Evolutionary conservation across 768 basidiomycete species (phyloP).

Genomic region (Porpolomopsis calyptriformis): DNA sequence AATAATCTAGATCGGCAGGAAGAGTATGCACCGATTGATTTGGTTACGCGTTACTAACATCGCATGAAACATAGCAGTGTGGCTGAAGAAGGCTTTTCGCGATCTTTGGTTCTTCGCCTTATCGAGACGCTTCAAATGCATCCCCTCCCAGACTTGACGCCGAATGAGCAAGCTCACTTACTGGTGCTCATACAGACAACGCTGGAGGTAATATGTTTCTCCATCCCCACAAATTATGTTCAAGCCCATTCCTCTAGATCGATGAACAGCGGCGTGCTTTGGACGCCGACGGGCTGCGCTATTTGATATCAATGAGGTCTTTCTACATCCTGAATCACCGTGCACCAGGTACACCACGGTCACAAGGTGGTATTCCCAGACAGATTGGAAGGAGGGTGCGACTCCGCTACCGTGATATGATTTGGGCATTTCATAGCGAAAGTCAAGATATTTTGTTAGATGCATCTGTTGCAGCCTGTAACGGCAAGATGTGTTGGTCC

Average conservation of each 20-base stretch:
- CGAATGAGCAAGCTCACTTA: conserved; percentile 76
- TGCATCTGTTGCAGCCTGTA: conserved; percentile 61
- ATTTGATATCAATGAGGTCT: conserved; percentile 84
- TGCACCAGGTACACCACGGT: conserved; percentile 34
- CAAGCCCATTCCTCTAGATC: conserved; percentile 39
- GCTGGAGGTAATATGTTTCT: conserved; percentile 48
- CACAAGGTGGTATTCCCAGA: conserved; percentile 30
- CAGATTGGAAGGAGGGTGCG: conserved; percentile 56
- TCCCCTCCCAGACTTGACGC: conserved; percentile 60
- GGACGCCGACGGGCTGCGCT: conserved; percentile 87
- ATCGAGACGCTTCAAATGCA: conserved; percentile 52
- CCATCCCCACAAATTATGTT: not conserved
- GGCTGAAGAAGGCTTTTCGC: conserved; percentile 51
- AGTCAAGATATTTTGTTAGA: conserved; percentile 76
- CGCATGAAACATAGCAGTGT: conserved; percentile 22
- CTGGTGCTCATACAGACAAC: conserved; percentile 80
- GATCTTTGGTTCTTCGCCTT: conserved; percentile 46
- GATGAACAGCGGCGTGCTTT: conserved; percentile 86
- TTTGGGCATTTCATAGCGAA: conserved; percentile 97
- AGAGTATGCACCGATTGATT: conserved; percentile 28
- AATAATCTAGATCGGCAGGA: conserved; percentile 30
- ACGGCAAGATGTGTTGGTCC: conserved; percentile 80
- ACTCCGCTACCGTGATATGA: conserved; percentile 86
- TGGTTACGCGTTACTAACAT: not conserved
- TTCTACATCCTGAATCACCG: conserved; percentile 79